Percentiles rank a stretch among this genome's conserved stretches.
These are phyloP conservation scores for Boletellus sp. DNA, from an alignment of 1,284 basidiomycete genomes.

Conservation along the genomic window DNA sequence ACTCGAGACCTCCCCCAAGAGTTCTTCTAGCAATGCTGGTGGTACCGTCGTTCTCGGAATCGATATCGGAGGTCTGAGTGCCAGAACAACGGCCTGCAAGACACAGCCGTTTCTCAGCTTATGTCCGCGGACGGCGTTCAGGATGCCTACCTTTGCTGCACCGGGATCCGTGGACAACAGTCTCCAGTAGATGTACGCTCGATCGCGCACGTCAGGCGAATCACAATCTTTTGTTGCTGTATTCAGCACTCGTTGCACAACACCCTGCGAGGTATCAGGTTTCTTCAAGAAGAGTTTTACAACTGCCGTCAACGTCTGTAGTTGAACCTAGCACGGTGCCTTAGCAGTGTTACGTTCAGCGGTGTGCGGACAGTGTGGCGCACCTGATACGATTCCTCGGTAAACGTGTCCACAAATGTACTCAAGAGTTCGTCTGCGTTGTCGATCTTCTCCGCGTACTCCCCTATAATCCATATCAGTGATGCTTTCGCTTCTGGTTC, in stretches of 20 bases:
- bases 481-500: slow-evolving; percentile 98
- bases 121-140: neutral
- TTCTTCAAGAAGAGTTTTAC: slow-evolving; percentile 96
- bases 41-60: slow-evolving; percentile 89
- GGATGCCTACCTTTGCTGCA: slow-evolving; percentile 76
- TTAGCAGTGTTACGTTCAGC: neutral
- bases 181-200: slow-evolving; percentile 97
- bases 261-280: slow-evolving; percentile 85
- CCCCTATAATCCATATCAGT: slow-evolving; percentile 98
- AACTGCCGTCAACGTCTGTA: slow-evolving; percentile 93
- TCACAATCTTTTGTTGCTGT: slow-evolving; percentile 97
- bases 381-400: slow-evolving; percentile 89
- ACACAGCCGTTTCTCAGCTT: slow-evolving; percentile 4
- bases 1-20: slow-evolving; percentile 83
- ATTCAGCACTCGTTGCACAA: slow-evolving; percentile 88
- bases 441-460: slow-evolving; percentile 96
- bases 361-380: neutral
- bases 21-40: slow-evolving; percentile 88
- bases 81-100: slow-evolving; percentile 82
- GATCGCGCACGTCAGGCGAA: slow-evolving; percentile 94
- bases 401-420: slow-evolving; percentile 89
- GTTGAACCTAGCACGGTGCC: slow-evolving; percentile 66
- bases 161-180: slow-evolving; percentile 89
- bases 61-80: slow-evolving; percentile 88
- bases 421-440: slow-evolving; percentile 92